Percentiles rank a stretch among this genome's conserved stretches.
Evolutionary conservation across 495 filamentous ascomycete genomes (phyloP).

Genomic region (Penicillium salamii): DNA sequence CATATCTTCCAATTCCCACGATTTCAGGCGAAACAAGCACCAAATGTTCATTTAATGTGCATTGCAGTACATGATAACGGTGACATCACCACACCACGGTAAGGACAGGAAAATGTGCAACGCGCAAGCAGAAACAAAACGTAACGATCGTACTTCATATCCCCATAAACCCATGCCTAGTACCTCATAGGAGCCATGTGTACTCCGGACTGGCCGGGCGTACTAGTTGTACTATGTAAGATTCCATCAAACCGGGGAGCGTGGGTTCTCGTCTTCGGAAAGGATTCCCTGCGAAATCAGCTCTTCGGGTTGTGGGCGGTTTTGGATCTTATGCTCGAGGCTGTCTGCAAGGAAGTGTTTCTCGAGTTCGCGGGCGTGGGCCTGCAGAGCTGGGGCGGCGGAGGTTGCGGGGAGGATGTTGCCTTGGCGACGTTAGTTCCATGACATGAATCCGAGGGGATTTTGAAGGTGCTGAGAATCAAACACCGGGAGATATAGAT

Average conservation of each 20-base stretch:
- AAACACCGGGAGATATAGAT: background rate
- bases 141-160: conserved; percentile 5
- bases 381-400: conserved; percentile 72
- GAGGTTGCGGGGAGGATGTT: conserved; percentile 73
- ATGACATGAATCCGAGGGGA: background rate
- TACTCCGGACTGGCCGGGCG: too few species aligned
- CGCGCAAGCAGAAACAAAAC: conserved; percentile 5
- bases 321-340: conserved; percentile 76
- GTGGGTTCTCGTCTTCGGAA: conserved; percentile 55
- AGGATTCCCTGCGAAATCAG: conserved; percentile 77
- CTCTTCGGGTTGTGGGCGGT: conserved; percentile 70
- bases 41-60: background rate
- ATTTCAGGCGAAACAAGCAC: too few species aligned
- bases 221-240: background rate
- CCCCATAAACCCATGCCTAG: conserved; percentile 6
- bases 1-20: too few species aligned
- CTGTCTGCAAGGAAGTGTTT: conserved; percentile 81
- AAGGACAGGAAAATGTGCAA: background rate
- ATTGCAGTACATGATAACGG: conserved; percentile 8
- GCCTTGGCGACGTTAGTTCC: conserved; percentile 38
- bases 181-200: background rate
- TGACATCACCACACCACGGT: conserved; percentile 24
- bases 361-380: conserved; percentile 75
- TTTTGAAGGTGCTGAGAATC: too few species aligned
- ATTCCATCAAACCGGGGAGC: conserved; percentile 12